These are phyloP conservation scores for Yamadazyma insecticola DNA, from an alignment of 805 yeast genomes.

Conservation along the genomic window DNA sequence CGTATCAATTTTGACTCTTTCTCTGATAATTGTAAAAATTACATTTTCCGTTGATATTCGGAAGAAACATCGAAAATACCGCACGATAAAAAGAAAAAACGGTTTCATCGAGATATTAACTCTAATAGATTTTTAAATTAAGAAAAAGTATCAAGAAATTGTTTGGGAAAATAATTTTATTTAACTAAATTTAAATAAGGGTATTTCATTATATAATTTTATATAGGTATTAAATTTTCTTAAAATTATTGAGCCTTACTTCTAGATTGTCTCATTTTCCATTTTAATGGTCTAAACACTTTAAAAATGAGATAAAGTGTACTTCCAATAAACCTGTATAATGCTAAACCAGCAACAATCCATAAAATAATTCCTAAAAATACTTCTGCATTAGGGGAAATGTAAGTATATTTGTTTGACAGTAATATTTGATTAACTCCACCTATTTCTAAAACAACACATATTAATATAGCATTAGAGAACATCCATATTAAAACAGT, in stretches of 20 bases:
- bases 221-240: not conserved
- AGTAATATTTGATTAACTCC: slow-evolving; percentile 50
- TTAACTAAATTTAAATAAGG: not conserved
- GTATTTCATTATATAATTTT: not conserved
- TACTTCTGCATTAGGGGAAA: slow-evolving; percentile 47
- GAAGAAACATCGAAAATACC: no score
- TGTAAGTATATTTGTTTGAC: slow-evolving; percentile 26
- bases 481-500: slow-evolving; percentile 89
- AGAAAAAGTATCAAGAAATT: no score
- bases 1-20: no score
- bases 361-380: slow-evolving; percentile 85
- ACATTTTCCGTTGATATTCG: no score
- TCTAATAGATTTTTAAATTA: no score
- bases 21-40: no score
- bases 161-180: slow-evolving; percentile 1
- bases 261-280: slow-evolving; percentile 25
- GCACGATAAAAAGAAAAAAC: no score
- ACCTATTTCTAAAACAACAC: slow-evolving; percentile 79
- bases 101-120: no score
- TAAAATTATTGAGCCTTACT: not conserved
- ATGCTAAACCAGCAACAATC: slow-evolving; percentile 89
- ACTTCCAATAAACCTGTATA: slow-evolving; percentile 77
- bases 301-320: slow-evolving; percentile 47
- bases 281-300: slow-evolving; percentile 34
- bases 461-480: slow-evolving; percentile 76